Conservation (phyloP, 1,284 basidiomycete genomes). For the Cronartium ribicola region DNA sequence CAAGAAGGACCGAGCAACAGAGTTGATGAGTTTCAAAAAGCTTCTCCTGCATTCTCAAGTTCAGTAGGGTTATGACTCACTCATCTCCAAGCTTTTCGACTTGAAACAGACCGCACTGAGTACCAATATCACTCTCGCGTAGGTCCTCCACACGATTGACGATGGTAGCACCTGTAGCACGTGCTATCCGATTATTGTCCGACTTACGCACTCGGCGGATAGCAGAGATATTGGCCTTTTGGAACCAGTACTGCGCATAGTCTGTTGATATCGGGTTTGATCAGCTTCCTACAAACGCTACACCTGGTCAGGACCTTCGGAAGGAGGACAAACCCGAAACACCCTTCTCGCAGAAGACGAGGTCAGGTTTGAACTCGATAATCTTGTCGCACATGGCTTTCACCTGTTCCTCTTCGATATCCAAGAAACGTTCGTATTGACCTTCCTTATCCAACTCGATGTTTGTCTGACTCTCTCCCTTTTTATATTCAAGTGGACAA, state of each 20-base stretch:
- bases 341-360: constrained; percentile 96
- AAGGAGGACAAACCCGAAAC: constrained; percentile 65
- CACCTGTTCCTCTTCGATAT: constrained; percentile 97
- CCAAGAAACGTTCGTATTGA: constrained; percentile 87
- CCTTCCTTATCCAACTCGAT: constrained; percentile 94
- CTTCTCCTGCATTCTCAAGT: not conserved
- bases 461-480: constrained; percentile 96
- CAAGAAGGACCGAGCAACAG: not conserved
- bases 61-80: constrained; percentile 54
- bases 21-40: too few relatives aligned
- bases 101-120: constrained; percentile 87
- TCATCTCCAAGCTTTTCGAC: constrained; percentile 98
- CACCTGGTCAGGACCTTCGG: not conserved
- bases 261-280: constrained; percentile 57
- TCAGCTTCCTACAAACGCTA: not conserved
- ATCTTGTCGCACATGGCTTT: constrained; percentile 81
- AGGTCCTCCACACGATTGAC: constrained; percentile 95
- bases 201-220: constrained; percentile 93
- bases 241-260: constrained; percentile 86
- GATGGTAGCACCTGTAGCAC: constrained; percentile 91
- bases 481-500: constrained; percentile 98
- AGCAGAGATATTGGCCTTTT: constrained; percentile 83
- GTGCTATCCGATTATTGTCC: constrained; percentile 96
- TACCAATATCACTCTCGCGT: constrained; percentile 84
- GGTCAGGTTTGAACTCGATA: constrained; percentile 88